Percentiles rank a stretch among this genome's conserved stretches.
These are phyloP conservation scores for Westerdykella ornata DNA, from an alignment of 2,329 filamentous ascomycete species.

Conservation along the genomic window DNA sequence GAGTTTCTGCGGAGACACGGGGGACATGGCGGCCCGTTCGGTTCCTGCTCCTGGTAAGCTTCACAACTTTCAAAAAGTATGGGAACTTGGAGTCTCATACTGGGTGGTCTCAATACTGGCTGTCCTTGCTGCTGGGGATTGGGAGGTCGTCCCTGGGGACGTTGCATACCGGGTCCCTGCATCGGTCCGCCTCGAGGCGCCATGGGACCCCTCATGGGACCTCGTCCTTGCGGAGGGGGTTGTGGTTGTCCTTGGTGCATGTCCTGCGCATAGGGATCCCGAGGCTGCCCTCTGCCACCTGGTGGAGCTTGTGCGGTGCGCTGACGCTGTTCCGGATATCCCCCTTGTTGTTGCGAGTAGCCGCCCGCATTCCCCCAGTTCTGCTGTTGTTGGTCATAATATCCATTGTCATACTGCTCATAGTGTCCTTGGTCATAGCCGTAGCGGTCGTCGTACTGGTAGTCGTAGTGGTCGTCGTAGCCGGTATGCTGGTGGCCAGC, in stretches of 20 bases:
- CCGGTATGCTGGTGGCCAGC: constrained; percentile 23
- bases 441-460: constrained; percentile 28
- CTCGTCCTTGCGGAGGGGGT: constrained; percentile 19
- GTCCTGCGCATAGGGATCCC: constrained; percentile 20
- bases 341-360: constrained; percentile 10
- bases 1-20: constrained; percentile 20
- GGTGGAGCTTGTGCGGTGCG: constrained; percentile 8
- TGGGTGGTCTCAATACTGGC: constrained; percentile 20
- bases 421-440: constrained; percentile 31
- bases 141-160: constrained; percentile 19
- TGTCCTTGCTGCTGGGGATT: constrained; percentile 20
- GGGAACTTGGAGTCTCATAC: constrained; percentile 16
- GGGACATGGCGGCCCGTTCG: constrained; percentile 27
- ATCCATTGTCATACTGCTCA: constrained; percentile 32
- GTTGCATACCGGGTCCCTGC: constrained; percentile 8
- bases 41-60: constrained; percentile 16
- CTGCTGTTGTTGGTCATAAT: constrained; percentile 23
- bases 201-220: constrained; percentile 20
- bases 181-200: constrained; percentile 5
- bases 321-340: background rate
- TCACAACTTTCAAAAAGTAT: background rate
- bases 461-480: constrained; percentile 26
- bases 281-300: constrained; percentile 12
- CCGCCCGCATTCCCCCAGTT: constrained; percentile 18
- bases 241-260: constrained; percentile 17